Evolutionary conservation across 1,139 yeast species (phyloP), one percentile per base, ranked within the genome.

Genomic region (Kodamaea suecica): DNA sequence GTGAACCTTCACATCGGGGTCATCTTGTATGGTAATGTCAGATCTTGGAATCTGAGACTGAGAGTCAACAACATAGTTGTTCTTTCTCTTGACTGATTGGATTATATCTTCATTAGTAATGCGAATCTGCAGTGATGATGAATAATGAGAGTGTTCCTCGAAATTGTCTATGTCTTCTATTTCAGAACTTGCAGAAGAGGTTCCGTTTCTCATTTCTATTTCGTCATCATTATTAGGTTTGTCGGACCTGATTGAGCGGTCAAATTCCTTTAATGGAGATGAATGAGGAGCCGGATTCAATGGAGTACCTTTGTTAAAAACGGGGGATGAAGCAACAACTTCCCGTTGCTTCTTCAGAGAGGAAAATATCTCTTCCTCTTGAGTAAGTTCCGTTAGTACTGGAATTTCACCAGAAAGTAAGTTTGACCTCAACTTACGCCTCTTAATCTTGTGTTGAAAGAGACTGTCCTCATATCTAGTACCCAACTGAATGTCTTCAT

Each of bases 241-340:
- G 13, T 39, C 37, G 3, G 41, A 37, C 12, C 39, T 23, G 2
- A 36, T 36, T 5, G 36, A 33, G n/a, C 27, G 38, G 23, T 38
- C 34, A 17, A 17, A 30, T 5, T 30, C 42, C 14, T 43, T 43
- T 3, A 43, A 38, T 11, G 50, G 50, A 1, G 50, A 47, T 5
- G 47, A 43, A 13, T 30, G 31, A 2, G 41, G 35, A 6, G 38
- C 40, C 6, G 39, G 33, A n/a, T 34, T 30, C 4, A 40, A 41
- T 6, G 38, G 25, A 17, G 40, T 42, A 1, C 34, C 24, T 4
- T 14, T 16, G 8, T 33, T 33, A 5, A 43, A 35, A 5, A 41
- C 38, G 1, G 51, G 51, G 11, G 51, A 47, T 2, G 49, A 44
- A 20, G 45, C 49, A 5, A 42, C 46, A 3, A 47, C 33, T 6